Base-by-base conservation (phyloP, 345 rosid species). In the Hibiscus tridactylites region DNA sequence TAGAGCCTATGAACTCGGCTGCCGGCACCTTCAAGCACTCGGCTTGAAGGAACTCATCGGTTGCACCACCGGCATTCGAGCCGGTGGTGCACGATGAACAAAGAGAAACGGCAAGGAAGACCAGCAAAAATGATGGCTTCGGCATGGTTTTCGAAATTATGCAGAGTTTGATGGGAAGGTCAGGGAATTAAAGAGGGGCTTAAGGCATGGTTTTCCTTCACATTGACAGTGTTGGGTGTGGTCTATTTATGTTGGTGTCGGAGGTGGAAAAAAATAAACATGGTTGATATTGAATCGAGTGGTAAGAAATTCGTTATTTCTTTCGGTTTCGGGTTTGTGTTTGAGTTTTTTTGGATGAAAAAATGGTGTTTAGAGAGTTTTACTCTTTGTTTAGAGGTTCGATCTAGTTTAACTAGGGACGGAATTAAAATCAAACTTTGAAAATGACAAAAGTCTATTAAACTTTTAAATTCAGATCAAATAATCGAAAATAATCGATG, bases 11-110 rank as follows among this genome's bases (percentile, higher is more conserved):
- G 65, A 90, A 90, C 37, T 82, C 80, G 3, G 77, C 49, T 1
- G 79, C 31, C 0, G 89, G 81, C 4, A 87, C 90, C 24, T 70
- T 81, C 60, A 90, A 75, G 70, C 80, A 83, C 42, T 80, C 81
- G 0, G 42, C 19, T 26, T 62, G 78, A 9, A 54, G 44, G 44
- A 70, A 31, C 1, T 59, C 80, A 2, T 52, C 7, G 19, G 33
- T 56, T 37, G 42, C 9, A 37, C 13, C 16, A 37, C 13, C 16
- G 71, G 52, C 70, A 63, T 21, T 17, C 2, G 74, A 33, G 26
- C 26, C 1, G 6, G 35, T 35, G 53, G 35, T 35, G 53, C 19
- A 64, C 42, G 42, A 37, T 6, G 46, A 42, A 35, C 15, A 57
- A 44, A 63, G 53, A 71, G 42, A 67, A 10, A 71, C 21, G 42